A percentile compares a stretch with the other conserved stretches of the same genome.
Evolutionary conservation across 257 asterid genomes (phyloP).

Genomic region (Coffea canephora): DNA sequence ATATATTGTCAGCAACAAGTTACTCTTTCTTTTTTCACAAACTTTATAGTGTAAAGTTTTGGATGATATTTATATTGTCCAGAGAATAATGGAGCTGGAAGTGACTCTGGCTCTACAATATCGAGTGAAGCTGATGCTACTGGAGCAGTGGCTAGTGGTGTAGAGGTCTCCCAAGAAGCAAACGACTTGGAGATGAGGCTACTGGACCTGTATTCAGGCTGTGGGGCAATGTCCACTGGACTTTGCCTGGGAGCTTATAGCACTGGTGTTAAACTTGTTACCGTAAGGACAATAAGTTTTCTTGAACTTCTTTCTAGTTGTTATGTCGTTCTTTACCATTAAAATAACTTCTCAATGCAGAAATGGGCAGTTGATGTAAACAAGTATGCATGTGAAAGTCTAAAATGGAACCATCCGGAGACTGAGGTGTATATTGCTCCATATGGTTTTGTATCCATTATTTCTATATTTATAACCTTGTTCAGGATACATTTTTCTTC

Average conservation of each 20-base stretch:
- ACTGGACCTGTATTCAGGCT: conserved; percentile 77
- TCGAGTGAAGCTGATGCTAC: conserved; percentile 46
- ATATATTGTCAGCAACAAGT: not conserved
- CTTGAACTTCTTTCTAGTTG: not conserved
- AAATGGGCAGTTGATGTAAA: conserved; percentile 94
- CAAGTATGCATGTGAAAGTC: conserved; percentile 61
- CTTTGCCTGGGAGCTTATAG: conserved; percentile 73
- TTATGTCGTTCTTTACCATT: not conserved
- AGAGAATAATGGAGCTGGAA: conserved; percentile 36
- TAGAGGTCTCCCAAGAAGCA: conserved; percentile 19
- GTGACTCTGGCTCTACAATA: conserved; percentile 58
- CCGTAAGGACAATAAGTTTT: conserved; percentile 37
- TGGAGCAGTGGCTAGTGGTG: conserved; percentile 5
- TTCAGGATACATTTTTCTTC: not conserved
- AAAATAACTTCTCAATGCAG: conserved; percentile 27
- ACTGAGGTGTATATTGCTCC: conserved; percentile 49
- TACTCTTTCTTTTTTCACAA: not conserved
- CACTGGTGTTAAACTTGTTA: conserved; percentile 60
- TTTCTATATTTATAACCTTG: not conserved
- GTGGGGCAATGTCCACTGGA: conserved; percentile 99
- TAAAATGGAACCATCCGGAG: conserved; percentile 69
- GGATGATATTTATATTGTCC: conserved; percentile 6
- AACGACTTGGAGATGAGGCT: conserved; percentile 39
- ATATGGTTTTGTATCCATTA: not conserved
- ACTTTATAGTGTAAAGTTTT: not conserved